Conservation (phyloP, 2,329 filamentous ascomycete species). For the Lasiodiplodia theobromae region DNA sequence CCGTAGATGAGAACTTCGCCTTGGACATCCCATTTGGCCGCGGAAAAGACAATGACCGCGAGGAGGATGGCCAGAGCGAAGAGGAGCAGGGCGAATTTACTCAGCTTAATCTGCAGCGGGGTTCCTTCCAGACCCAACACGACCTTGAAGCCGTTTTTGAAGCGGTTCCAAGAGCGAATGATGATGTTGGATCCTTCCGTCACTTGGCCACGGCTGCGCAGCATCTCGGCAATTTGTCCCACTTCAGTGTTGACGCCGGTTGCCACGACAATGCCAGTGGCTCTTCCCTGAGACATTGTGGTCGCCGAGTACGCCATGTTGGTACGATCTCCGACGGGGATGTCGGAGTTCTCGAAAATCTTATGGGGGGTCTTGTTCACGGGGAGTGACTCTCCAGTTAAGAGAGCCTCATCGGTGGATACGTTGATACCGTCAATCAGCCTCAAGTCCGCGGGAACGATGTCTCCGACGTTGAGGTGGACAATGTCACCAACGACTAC, state of each 20-base stretch:
- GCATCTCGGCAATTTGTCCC: slow-evolving; percentile 70
- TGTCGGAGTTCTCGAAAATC: slow-evolving; percentile 58
- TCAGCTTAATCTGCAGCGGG: slow-evolving; percentile 83
- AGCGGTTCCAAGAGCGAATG: slow-evolving; percentile 35
- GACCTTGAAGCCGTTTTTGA: slow-evolving; percentile 50
- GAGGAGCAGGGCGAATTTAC: slow-evolving; percentile 81
- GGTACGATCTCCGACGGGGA: slow-evolving; percentile 68
- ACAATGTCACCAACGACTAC: slow-evolving; percentile 51
- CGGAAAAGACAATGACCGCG: slow-evolving; percentile 72
- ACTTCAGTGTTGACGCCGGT: slow-evolving; percentile 80
- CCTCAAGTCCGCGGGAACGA: slow-evolving; percentile 71
- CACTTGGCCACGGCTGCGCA: slow-evolving; percentile 19
- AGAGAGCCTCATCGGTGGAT: slow-evolving; percentile 76
- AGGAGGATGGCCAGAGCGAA: slow-evolving; percentile 77
- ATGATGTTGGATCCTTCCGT: slow-evolving; percentile 26
- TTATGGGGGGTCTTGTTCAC: slow-evolving; percentile 69
- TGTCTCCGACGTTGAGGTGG: slow-evolving; percentile 60
- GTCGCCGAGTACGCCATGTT: slow-evolving; percentile 77
- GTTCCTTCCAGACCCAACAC: slow-evolving; percentile 77
- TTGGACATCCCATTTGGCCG: slow-evolving; percentile 58
- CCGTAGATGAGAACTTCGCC: slow-evolving; percentile 57
- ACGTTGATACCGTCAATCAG: slow-evolving; percentile 72
- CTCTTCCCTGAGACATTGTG: slow-evolving; percentile 74
- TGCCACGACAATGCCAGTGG: slow-evolving; percentile 70
- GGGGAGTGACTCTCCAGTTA: slow-evolving; percentile 76